Percentiles rank a stretch among this genome's conserved stretches.
These are phyloP conservation scores for Pholiota conissans DNA, from an alignment of 768 basidiomycete species.

Conservation along the genomic window DNA sequence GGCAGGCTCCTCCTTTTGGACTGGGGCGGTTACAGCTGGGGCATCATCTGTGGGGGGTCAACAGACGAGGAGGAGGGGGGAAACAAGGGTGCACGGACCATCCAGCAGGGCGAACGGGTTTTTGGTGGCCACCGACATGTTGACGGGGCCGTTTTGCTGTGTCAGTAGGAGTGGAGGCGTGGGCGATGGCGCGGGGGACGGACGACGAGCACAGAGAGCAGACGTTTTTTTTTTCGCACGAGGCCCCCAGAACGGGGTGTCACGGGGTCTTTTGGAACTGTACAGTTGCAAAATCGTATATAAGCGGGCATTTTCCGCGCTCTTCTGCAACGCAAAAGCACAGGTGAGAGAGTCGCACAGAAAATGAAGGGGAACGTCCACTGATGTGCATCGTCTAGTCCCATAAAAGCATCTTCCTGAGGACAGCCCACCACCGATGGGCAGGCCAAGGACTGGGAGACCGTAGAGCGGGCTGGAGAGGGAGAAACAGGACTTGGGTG, in stretches of 20 bases:
- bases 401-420: constrained; percentile 90
- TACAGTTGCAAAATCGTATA: constrained; percentile 42
- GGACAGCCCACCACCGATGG: constrained; percentile 74
- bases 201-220: constrained; percentile 2
- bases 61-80: constrained; percentile 17
- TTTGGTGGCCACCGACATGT: constrained; percentile 89
- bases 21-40: constrained; percentile 39
- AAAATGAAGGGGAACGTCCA: constrained; percentile 15
- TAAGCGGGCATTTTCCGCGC: constrained; percentile 11
- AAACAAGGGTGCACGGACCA: constrained; percentile 53
- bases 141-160: constrained; percentile 58
- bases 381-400: constrained; percentile 47
- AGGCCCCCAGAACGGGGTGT: constrained; percentile 20
- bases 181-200: constrained; percentile 18
- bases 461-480: constrained; percentile 84
- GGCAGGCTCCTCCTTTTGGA: constrained; percentile 23
- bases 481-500: constrained; percentile 86
- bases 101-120: constrained; percentile 85
- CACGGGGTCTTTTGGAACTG: constrained; percentile 49
- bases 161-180: constrained; percentile 28
- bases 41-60: constrained; percentile 41
- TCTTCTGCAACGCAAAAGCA: constrained; percentile 54
- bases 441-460: constrained; percentile 86
- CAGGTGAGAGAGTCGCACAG: constrained; percentile 49
- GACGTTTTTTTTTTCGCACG: constrained; percentile 15